phyloP scores from a whole-genome alignment of 495 filamentous ascomycete species.

The Saxophila tyrrhenica region DNA sequence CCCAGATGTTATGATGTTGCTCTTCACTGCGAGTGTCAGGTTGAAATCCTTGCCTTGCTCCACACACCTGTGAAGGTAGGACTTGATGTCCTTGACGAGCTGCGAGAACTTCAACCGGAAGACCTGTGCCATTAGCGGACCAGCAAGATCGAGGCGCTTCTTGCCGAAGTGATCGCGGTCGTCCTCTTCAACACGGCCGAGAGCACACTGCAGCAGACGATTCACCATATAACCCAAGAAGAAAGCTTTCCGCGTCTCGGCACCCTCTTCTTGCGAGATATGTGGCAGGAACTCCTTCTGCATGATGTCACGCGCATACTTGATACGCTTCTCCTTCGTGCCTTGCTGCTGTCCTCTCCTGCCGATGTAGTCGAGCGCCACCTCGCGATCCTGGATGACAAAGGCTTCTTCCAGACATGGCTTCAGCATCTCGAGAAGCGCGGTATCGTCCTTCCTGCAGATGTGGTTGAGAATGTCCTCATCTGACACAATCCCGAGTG shows the following conservation, averaged over 20 bases:
- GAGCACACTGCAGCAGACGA: slow-evolving; percentile 76
- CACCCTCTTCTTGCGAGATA: slow-evolving; percentile 92
- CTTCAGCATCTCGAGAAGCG: slow-evolving; percentile 95
- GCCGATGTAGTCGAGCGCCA: slow-evolving; percentile 92
- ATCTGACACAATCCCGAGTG: slow-evolving; percentile 90
- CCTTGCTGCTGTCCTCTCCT: slow-evolving; percentile 72
- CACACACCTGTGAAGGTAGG: slow-evolving; percentile 81
- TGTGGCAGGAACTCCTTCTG: slow-evolving; percentile 95
- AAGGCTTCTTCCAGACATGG: slow-evolving; percentile 95
- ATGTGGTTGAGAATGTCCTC: slow-evolving; percentile 97
- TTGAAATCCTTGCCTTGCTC: slow-evolving; percentile 82
- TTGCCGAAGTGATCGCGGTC: slow-evolving; percentile 99
- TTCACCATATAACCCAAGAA: slow-evolving; percentile 99
- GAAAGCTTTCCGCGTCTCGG: slow-evolving; percentile 92
- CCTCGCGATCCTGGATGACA: slow-evolving; percentile 87
- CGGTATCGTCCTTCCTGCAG: slow-evolving; percentile 86
- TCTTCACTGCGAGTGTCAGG: slow-evolving; percentile 78
- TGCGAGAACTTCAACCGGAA: slow-evolving; percentile 82
- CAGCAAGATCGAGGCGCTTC: slow-evolving; percentile 92
- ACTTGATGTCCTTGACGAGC: slow-evolving; percentile 76
- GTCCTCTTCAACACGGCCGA: slow-evolving; percentile 84
- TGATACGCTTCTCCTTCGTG: slow-evolving; percentile 75
- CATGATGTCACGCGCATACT: slow-evolving; percentile 83
- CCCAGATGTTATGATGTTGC: slow-evolving; percentile 79
- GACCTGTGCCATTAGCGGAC: slow-evolving; percentile 81